These are phyloP conservation scores for Ceratobasidium sp. DNA, from an alignment of 1,284 basidiomycete genomes.

Conservation along the genomic window DNA sequence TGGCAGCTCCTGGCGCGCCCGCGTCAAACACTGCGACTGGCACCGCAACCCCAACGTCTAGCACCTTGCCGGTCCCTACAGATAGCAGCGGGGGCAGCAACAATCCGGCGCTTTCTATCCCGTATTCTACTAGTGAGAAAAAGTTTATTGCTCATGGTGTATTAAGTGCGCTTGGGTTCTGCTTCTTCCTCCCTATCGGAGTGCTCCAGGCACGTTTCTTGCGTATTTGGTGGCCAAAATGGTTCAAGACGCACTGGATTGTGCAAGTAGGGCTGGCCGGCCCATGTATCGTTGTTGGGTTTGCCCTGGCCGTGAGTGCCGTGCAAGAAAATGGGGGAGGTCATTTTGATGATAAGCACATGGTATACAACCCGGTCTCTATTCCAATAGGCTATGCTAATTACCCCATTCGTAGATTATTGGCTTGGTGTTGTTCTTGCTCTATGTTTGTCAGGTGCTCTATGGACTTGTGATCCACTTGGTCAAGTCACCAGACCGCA, in stretches of 20 bases:
- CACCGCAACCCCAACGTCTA: neutral
- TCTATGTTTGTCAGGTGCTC: conserved; percentile 42
- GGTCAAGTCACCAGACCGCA: conserved; percentile 44
- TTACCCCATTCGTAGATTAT: conserved; percentile 20
- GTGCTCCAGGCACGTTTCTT: conserved; percentile 34
- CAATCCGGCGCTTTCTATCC: neutral
- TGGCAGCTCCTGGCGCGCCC: neutral
- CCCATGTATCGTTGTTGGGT: conserved; percentile 44
- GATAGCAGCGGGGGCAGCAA: conserved; percentile 16
- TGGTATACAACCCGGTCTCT: conserved; percentile 9
- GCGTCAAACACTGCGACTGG: neutral
- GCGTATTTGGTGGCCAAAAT: conserved; percentile 32
- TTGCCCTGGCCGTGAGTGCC: conserved; percentile 35
- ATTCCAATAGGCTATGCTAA: neutral
- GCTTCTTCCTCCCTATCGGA: conserved; percentile 37
- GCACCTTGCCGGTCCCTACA: conserved; percentile 15
- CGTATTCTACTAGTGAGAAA: conserved; percentile 25
- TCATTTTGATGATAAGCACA: conserved; percentile 41
- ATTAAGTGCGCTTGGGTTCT: conserved; percentile 35
- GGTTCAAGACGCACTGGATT: conserved; percentile 44
- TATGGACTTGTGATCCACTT: conserved; percentile 44
- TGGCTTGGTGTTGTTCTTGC: conserved; percentile 42
- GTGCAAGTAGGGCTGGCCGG: conserved; percentile 42
- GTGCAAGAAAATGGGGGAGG: neutral
- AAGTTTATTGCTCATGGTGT: conserved; percentile 32